Evolutionary conservation across 2,329 filamentous ascomycete genomes (phyloP).

Genomic region (Arachnomyces sp.): DNA sequence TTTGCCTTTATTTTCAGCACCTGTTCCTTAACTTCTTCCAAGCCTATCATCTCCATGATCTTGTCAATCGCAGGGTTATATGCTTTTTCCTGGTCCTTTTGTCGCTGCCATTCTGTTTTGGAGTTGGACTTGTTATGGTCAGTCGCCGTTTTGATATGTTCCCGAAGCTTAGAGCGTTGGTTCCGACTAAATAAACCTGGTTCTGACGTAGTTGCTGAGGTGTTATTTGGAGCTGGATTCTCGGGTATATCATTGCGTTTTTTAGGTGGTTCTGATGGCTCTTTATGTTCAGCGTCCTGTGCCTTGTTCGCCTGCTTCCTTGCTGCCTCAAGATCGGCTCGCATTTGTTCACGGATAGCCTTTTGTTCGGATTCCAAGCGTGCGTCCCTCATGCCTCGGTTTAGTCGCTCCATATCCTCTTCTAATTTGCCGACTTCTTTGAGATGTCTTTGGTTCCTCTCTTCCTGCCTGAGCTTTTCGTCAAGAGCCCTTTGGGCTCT

Average conservation of each 20-base stretch:
- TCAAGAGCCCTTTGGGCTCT: conserved; percentile 37
- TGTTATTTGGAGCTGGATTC: background rate
- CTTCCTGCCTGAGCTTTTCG: conserved; percentile 12
- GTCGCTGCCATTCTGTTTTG: conserved; percentile 51
- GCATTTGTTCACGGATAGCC: conserved; percentile 5
- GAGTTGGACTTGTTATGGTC: conserved; percentile 15
- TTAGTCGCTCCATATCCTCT: conserved; percentile 17
- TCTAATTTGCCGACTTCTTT: conserved; percentile 18
- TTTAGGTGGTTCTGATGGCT: no score
- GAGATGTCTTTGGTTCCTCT: conserved; percentile 16
- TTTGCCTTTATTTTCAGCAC: conserved; percentile 57
- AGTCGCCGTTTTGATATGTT: conserved; percentile 10
- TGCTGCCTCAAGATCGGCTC: conserved; percentile 9
- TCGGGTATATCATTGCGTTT: no score
- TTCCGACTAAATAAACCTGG: background rate
- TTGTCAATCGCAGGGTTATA: conserved; percentile 50
- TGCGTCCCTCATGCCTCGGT: conserved; percentile 13
- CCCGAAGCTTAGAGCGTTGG: conserved; percentile 6
- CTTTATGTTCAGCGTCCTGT: background rate
- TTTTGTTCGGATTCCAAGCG: conserved; percentile 15
- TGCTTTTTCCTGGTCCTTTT: conserved; percentile 49
- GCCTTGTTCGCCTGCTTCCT: conserved; percentile 3
- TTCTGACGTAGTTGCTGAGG: background rate
- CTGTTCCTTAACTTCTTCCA: conserved; percentile 60
- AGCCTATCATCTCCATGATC: conserved; percentile 63